phyloP scores from a whole-genome alignment of 1,139 yeast genomes.

The Hyphopichia fennica region DNA sequence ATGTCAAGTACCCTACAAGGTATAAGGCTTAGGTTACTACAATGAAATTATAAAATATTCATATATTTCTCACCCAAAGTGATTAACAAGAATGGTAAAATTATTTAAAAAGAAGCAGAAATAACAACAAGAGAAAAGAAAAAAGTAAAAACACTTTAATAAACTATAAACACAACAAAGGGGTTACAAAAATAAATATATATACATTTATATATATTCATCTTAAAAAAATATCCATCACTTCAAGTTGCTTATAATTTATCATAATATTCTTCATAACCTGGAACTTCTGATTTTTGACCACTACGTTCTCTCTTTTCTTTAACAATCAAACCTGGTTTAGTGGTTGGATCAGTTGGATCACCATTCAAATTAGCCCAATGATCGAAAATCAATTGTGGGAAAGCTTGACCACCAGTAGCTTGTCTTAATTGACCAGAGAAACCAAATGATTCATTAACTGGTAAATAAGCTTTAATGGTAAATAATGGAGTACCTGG shows the following conservation, averaged over 20 bases:
- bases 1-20: too few relatives aligned
- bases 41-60: slow-evolving; percentile 2
- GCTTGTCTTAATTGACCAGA: slow-evolving; percentile 99
- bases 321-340: slow-evolving; percentile 91
- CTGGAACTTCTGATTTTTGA: slow-evolving; percentile 96
- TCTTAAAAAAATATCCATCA: too few relatives aligned
- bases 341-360: slow-evolving; percentile 87
- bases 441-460: slow-evolving; percentile 99
- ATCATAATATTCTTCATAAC: slow-evolving; percentile 99
- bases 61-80: slow-evolving; percentile 5
- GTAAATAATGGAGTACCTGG: slow-evolving; percentile 99
- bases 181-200: background rate
- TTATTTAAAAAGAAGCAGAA: background rate
- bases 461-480: slow-evolving; percentile 99
- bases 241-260: slow-evolving; percentile 68
- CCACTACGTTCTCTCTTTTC: slow-evolving; percentile 97
- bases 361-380: slow-evolving; percentile 92
- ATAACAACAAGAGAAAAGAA: background rate
- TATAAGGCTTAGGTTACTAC: too few relatives aligned
- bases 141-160: background rate
- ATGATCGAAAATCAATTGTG: slow-evolving; percentile 99
- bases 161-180: background rate
- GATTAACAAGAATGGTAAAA: slow-evolving; percentile 1
- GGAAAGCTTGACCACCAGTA: slow-evolving; percentile 99
- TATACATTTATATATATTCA: too few relatives aligned